Evolutionary conservation across 1,284 basidiomycete genomes (phyloP).

Genomic region (Dichomitus squalens): DNA sequence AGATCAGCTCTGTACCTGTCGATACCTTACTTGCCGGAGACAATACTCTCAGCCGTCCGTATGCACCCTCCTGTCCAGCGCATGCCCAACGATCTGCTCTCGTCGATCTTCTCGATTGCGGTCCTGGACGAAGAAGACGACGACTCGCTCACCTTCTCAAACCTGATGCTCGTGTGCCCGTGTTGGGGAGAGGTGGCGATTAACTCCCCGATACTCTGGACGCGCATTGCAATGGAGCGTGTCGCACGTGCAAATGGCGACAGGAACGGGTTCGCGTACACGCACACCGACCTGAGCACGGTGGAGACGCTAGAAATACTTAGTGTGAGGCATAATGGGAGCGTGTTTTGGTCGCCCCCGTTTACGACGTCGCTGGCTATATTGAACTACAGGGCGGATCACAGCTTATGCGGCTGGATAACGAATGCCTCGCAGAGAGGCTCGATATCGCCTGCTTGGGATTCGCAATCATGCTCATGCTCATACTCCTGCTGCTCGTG

Average conservation of each 20-base stretch:
- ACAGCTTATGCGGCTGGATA: constrained; percentile 56
- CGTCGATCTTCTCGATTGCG: constrained; percentile 72
- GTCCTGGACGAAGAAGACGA: constrained; percentile 67
- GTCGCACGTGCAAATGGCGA: too few species aligned
- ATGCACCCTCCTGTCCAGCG: constrained; percentile 75
- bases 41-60: constrained; percentile 69
- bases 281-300: too few species aligned
- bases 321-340: too few species aligned
- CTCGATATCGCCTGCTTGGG: constrained; percentile 50
- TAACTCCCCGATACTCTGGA: constrained; percentile 73
- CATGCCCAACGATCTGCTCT: constrained; percentile 75
- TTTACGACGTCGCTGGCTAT: too few species aligned
- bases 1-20: constrained; percentile 39
- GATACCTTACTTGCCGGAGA: constrained; percentile 71
- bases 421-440: constrained; percentile 60
- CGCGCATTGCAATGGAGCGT: constrained; percentile 67
- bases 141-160: constrained; percentile 69
- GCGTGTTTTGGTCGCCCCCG: too few species aligned
- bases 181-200: constrained; percentile 76
- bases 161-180: constrained; percentile 77
- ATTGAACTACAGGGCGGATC: constrained; percentile 59
- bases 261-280: too few species aligned
- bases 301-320: too few species aligned
- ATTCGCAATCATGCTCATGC: constrained; percentile 47
- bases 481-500: constrained; percentile 58